Percentiles rank a stretch among this genome's conserved stretches.
Conservation (phyloP, 73 alveolate genomes). For the Loxodes magnus region DNA sequence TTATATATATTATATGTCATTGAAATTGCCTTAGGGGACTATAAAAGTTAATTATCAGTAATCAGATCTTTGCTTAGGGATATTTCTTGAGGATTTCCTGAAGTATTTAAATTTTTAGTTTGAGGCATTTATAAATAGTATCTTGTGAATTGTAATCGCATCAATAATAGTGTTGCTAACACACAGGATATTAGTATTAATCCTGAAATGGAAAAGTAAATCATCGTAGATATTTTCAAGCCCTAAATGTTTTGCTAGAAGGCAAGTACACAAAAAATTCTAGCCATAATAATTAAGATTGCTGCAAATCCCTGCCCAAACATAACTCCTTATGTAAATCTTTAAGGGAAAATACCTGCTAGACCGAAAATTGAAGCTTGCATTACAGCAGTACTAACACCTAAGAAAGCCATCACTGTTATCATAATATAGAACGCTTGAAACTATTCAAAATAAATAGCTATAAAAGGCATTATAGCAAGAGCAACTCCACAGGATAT, state of each 20-base stretch:
- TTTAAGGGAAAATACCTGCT: slow-evolving; percentile 40
- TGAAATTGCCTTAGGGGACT: too few species aligned
- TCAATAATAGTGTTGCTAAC: slow-evolving; percentile 1
- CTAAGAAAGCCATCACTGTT: too few species aligned
- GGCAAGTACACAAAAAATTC: not conserved
- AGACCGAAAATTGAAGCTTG: slow-evolving; percentile 37
- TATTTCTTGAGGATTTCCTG: too few species aligned
- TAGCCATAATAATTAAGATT: not conserved
- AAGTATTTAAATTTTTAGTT: too few species aligned
- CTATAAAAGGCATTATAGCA: too few species aligned
- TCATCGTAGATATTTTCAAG: not conserved
- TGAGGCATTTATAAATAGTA: too few species aligned
- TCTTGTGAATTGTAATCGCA: not conserved
- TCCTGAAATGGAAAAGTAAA: not conserved
- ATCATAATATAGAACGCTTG: too few species aligned
- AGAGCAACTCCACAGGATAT: too few species aligned
- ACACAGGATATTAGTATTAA: not conserved
- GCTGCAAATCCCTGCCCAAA: slow-evolving; percentile 7
- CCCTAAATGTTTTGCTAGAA: slow-evolving; percentile 5
- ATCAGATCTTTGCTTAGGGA: too few species aligned
- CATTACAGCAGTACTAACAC: slow-evolving; percentile 24
- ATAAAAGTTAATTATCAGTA: too few species aligned
- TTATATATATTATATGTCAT: too few species aligned
- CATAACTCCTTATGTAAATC: slow-evolving; percentile 49
- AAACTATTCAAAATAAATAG: too few species aligned